Evolutionary conservation across 768 basidiomycete species (phyloP), one percentile per base, ranked within the genome.

Genomic region (Serendipita sp.): DNA sequence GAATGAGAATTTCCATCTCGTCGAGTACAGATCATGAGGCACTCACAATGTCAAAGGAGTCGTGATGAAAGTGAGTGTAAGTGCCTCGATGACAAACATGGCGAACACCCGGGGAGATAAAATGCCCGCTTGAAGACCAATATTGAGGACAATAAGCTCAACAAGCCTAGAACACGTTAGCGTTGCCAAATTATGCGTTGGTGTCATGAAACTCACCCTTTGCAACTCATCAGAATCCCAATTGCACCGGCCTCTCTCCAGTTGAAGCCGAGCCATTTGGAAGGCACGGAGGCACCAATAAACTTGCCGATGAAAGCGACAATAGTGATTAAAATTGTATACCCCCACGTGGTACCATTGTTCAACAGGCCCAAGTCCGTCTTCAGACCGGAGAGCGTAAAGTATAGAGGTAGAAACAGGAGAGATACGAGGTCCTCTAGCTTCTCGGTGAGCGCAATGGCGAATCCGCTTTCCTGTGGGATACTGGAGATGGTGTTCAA

Each of bases 81-180:
- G 75, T 3, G 87, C 85, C 54, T 85, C 83, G 56, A 93, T 76
- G 66, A 94, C 91, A 68, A 94, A 91, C 88, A 93, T 92, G 0
- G 89, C 88, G 77, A 94, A 91, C 78, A 52, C 56, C 3, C 56
- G 56, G 10, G 56, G 56, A 38, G 28, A 32, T 35, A 88, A 77
- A 64, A 89, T 84, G 11, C 75, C 74, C 2, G 89, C 89, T 66
- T 78, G 73, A 5, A 89, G 78, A 60, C 92, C 92, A 67, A 94
- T 84, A 71, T 96, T 96, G 70, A 94, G 81, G 5, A 93, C 91
- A 68, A 96, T 93, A 34, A 94, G 82, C 72, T 94, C 91, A 30
- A 93, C 90, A 3, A 78, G 73, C 13, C 41, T 41, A 41, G 41
- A 41, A 5, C 41, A 65, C 44, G 44, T 65, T 15, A 65, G 58